A percentile compares a stretch with the other conserved stretches of the same genome.
Evolutionary conservation across 768 basidiomycete genomes (phyloP).

Genomic region (Mycena alexandri): DNA sequence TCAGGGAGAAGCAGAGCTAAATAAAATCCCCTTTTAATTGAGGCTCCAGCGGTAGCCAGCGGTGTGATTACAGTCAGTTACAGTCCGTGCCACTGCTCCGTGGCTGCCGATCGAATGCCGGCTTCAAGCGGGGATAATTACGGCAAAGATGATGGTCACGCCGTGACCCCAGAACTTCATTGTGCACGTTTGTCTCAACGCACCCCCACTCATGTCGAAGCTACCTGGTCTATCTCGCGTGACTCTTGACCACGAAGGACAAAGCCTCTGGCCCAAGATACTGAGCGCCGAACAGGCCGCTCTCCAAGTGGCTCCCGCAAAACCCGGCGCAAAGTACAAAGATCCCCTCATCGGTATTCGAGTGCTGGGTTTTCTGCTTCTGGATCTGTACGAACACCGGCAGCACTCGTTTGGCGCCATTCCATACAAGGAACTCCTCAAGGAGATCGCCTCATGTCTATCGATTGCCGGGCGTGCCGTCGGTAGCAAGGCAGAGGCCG

Average conservation of each 20-base stretch:
- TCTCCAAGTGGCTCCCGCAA: slow-evolving; percentile 7
- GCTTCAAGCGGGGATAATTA: too few relatives aligned
- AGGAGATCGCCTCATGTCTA: slow-evolving; percentile 16
- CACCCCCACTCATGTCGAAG: too few relatives aligned
- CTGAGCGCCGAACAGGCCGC: slow-evolving; percentile 31
- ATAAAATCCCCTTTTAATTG: too few relatives aligned
- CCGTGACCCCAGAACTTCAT: too few relatives aligned
- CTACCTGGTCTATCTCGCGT: too few relatives aligned
- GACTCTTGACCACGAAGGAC: slow-evolving; percentile 21
- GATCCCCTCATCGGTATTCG: slow-evolving; percentile 30
- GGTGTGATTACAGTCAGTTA: too few relatives aligned
- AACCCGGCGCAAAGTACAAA: slow-evolving; percentile 22
- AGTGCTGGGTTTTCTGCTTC: slow-evolving; percentile 34
- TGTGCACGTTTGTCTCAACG: too few relatives aligned
- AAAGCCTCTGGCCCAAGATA: slow-evolving; percentile 28
- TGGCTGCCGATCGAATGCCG: too few relatives aligned
- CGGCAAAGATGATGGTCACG: too few relatives aligned
- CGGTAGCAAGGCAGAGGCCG: slow-evolving; percentile 8
- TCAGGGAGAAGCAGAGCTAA: too few relatives aligned
- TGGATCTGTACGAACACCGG: slow-evolving; percentile 29
- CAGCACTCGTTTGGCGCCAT: slow-evolving; percentile 25
- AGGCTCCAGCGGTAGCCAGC: too few relatives aligned
- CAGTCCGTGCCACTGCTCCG: too few relatives aligned
- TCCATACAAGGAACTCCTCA: slow-evolving; percentile 25
- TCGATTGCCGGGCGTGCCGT: neutral